phyloP scores from a whole-genome alignment of 2,329 filamentous ascomycete species.

The Huntiella savannae region DNA sequence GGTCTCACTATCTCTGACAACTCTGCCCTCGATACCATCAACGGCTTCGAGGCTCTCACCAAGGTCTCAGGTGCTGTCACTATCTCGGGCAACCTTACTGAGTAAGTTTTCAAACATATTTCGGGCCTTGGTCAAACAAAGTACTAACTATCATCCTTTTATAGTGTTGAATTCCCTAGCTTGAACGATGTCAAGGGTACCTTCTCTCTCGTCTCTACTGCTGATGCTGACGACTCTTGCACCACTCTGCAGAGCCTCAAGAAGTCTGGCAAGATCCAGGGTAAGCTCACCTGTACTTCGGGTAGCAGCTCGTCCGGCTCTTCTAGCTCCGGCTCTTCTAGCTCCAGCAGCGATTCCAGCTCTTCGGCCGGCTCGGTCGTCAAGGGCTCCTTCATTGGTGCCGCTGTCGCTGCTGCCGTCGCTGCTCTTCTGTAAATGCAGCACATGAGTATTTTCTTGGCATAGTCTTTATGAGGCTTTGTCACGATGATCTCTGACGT shows the following conservation, averaged over 20 bases:
- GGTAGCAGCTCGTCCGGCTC: conserved; percentile 25
- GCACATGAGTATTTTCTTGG: neutral
- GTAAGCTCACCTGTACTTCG: conserved; percentile 27
- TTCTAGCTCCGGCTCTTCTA: conserved; percentile 14
- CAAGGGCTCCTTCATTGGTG: conserved; percentile 27
- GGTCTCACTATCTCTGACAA: conserved; percentile 83
- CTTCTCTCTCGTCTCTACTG: conserved; percentile 50
- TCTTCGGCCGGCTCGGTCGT: conserved; percentile 23
- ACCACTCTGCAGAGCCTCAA: conserved; percentile 29
- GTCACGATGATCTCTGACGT: neutral
- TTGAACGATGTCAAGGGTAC: conserved; percentile 51
- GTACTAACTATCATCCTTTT: conserved; percentile 1
- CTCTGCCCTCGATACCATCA: conserved; percentile 46
- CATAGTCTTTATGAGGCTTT: neutral
- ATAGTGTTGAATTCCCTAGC: conserved; percentile 51
- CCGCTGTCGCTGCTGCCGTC: conserved; percentile 28
- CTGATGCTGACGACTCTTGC: conserved; percentile 38
- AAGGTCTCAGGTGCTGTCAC: conserved; percentile 64
- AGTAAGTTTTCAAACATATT: conserved; percentile 35
- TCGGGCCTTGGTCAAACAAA: neutral
- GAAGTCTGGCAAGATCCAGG: conserved; percentile 25
- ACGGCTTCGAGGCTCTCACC: conserved; percentile 48
- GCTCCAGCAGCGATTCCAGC: conserved; percentile 16
- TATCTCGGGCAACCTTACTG: conserved; percentile 65
- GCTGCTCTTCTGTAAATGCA: conserved; percentile 32